These are phyloP conservation scores for Eucalyptus marginata DNA, from an alignment of 345 rosid genomes.

Conservation along the genomic window DNA sequence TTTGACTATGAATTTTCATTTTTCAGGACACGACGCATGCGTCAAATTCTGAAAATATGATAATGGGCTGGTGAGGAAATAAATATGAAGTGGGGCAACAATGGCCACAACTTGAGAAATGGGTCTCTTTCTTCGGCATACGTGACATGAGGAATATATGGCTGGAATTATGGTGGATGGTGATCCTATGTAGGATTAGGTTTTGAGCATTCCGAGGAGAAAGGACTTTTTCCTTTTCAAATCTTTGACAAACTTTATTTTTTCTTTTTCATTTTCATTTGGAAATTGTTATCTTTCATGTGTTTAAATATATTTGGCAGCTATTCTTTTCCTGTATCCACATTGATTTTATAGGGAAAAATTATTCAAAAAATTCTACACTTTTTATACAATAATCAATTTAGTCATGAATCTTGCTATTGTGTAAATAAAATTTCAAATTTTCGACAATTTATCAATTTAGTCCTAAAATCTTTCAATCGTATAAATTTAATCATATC, in stretches of 20 bases:
- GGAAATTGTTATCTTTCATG: not conserved
- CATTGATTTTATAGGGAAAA: no score
- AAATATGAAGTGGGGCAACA: not conserved
- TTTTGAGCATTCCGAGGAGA: constrained; percentile 6
- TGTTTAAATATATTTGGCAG: not conserved
- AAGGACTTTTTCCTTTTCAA: not conserved
- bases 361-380: fast-evolving
- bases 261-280: not conserved
- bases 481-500: no score
- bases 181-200: not conserved
- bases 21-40: not conserved
- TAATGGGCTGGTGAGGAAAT: not conserved
- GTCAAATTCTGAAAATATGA: not conserved
- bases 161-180: not conserved
- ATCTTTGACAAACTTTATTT: not conserved
- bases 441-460: no score
- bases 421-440: no score
- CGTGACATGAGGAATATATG: not conserved
- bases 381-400: no score
- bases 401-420: no score
- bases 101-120: not conserved
- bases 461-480: no score
- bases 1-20: not conserved
- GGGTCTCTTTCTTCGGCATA: not conserved
- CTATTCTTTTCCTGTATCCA: not conserved